phyloP scores from a whole-genome alignment of 108 stramenopile species.

The Nannochloropsis gaditana region DNA sequence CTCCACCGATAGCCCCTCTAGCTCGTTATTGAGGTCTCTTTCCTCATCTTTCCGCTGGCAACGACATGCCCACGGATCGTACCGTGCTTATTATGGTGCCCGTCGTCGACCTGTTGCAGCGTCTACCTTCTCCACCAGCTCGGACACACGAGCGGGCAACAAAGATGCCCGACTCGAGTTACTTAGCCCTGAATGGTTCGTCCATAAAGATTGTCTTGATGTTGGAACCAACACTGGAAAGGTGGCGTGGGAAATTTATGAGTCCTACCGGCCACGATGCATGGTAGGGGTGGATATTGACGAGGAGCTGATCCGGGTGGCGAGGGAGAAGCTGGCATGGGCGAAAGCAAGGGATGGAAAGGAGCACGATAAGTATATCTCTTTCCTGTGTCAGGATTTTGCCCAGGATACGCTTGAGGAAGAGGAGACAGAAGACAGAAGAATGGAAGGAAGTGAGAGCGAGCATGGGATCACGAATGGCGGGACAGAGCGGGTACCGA shows the following conservation, averaged over 20 bases:
- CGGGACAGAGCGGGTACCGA: neutral
- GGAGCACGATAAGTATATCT: neutral
- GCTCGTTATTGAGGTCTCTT: neutral
- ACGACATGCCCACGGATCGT: conserved; percentile 13
- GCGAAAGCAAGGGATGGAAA: neutral
- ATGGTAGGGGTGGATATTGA: conserved; percentile 17
- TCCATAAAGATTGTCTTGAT: neutral
- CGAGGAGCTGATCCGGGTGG: neutral
- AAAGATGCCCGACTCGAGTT: neutral
- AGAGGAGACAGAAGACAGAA: neutral
- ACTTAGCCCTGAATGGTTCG: neutral
- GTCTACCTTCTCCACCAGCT: neutral
- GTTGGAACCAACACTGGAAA: conserved; percentile 4
- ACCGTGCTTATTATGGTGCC: conserved; percentile 1
- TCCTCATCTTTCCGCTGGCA: neutral
- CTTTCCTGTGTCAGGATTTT: neutral
- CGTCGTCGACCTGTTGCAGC: conserved; percentile 5
- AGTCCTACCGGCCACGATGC: neutral
- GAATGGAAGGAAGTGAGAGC: neutral
- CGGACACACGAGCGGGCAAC: neutral
- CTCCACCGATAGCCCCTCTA: neutral
- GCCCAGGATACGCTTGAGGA: neutral
- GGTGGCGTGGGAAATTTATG: conserved; percentile 5
- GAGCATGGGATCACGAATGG: neutral
- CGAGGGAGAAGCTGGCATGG: neutral